Evolutionary conservation across 139 green algal species (phyloP).

Genomic region (Closterium sp.): DNA sequence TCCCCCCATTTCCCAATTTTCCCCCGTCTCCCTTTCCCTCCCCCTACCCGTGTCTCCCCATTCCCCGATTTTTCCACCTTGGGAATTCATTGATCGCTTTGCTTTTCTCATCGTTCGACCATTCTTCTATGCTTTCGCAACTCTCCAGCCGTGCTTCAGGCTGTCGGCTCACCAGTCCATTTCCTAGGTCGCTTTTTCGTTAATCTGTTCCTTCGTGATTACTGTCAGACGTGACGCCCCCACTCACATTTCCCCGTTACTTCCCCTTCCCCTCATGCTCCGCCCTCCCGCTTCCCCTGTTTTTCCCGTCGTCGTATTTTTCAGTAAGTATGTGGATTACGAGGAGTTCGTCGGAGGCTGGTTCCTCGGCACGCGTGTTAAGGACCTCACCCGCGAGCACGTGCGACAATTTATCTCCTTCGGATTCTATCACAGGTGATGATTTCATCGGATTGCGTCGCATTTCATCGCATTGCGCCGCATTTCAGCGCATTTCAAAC

Average conservation of each 20-base stretch:
- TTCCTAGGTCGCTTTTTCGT: not conserved
- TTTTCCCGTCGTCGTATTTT: not conserved
- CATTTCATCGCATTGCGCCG: not conserved
- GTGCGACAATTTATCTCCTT: conserved; percentile 41
- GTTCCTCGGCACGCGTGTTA: conserved; percentile 33
- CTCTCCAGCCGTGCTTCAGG: not conserved
- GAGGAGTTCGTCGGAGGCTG: conserved; percentile 31
- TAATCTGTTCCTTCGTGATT: not conserved
- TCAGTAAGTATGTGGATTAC: conserved; percentile 7
- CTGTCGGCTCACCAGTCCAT: no score
- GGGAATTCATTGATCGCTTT: not conserved
- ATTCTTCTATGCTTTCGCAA: not conserved
- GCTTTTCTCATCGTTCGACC: not conserved
- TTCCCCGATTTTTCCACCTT: not conserved
- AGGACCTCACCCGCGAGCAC: conserved; percentile 37
- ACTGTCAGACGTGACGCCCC: not conserved
- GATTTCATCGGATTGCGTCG: not conserved
- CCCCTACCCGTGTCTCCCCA: not conserved
- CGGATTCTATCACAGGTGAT: conserved; percentile 39
- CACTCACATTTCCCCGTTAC: not conserved
- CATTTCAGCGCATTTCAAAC: not conserved
- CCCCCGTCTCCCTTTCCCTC: no score
- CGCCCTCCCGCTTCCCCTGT: no score
- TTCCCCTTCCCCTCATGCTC: no score
- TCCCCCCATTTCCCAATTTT: no score